Percentiles rank a stretch among this genome's conserved stretches.
Evolutionary conservation across 2,329 filamentous ascomycete species (phyloP).

Genomic region (Colletotrichum aenigma): DNA sequence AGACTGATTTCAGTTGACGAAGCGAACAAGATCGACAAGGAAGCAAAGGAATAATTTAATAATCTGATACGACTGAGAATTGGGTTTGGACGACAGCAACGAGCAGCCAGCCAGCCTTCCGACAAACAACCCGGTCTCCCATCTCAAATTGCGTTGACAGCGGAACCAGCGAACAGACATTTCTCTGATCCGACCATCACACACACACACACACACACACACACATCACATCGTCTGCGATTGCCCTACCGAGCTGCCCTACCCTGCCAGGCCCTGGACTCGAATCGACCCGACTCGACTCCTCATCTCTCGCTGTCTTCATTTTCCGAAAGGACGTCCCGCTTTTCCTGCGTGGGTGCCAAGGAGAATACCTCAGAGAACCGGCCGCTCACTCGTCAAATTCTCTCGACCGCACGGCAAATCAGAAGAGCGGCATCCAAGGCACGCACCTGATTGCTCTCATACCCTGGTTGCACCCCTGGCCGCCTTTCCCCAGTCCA

Average conservation of each 20-base stretch:
- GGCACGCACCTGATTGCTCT: neutral
- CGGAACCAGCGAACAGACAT: slow-evolving; percentile 13
- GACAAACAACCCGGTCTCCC: slow-evolving; percentile 17
- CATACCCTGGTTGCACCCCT: neutral
- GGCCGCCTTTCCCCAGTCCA: slow-evolving; percentile 7
- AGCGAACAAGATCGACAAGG: slow-evolving; percentile 10
- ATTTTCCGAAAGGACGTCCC: neutral
- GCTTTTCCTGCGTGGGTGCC: slow-evolving; percentile 4
- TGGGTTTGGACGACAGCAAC: neutral
- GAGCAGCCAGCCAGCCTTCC: slow-evolving; percentile 5
- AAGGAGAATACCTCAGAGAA: slow-evolving; percentile 2
- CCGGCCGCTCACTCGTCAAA: neutral
- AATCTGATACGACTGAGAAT: slow-evolving; percentile 16
- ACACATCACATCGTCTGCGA: neutral
- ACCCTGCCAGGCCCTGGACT: neutral
- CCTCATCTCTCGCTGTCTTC: neutral
- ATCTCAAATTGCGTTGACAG: slow-evolving; percentile 18
- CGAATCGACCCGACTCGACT: neutral
- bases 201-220: neutral
- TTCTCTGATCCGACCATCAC: neutral
- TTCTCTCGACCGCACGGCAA: neutral
- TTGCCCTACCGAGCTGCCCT: neutral
- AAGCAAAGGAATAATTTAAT: slow-evolving; percentile 17
- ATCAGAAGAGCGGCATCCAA: slow-evolving; percentile 9
- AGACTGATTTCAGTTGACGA: neutral